Evolutionary conservation across 1,284 basidiomycete species (phyloP).

Genomic region (Cutaneotrichosporon sp.): DNA sequence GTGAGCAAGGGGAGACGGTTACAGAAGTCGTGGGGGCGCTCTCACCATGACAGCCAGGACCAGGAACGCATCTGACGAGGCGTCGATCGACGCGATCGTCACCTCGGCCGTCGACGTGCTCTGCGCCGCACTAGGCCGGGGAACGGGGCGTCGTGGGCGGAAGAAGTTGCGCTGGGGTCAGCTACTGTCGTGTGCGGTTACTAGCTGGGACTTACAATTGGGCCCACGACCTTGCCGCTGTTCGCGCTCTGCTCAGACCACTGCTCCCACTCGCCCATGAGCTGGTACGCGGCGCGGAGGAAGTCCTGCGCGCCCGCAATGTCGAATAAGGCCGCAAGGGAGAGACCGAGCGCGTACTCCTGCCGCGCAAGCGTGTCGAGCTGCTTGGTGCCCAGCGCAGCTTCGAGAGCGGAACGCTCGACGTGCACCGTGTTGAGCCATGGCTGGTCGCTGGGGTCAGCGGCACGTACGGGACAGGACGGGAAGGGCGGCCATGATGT

Average conservation of each 20-base stretch:
- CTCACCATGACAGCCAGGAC: slow-evolving; percentile 26
- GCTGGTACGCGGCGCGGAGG: slow-evolving; percentile 46
- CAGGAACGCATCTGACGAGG: slow-evolving; percentile 24
- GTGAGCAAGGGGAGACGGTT: too few species aligned
- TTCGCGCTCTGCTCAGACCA: slow-evolving; percentile 46
- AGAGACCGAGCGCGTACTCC: slow-evolving; percentile 55
- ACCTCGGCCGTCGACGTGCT: slow-evolving; percentile 26
- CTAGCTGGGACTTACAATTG: slow-evolving; percentile 12
- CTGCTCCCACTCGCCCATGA: slow-evolving; percentile 56
- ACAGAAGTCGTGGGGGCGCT: not conserved
- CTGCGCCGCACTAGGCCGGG: slow-evolving; percentile 17
- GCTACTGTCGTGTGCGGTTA: not conserved
- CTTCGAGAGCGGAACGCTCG: slow-evolving; percentile 39
- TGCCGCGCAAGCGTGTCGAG: slow-evolving; percentile 48
- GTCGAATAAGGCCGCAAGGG: slow-evolving; percentile 54
- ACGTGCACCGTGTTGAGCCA: slow-evolving; percentile 53
- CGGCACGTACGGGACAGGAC: too few species aligned
- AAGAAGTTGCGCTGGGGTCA: slow-evolving; percentile 25
- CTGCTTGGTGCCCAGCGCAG: slow-evolving; percentile 40
- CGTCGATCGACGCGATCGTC: slow-evolving; percentile 24
- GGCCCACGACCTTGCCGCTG: slow-evolving; percentile 41
- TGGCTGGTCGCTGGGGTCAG: slow-evolving; percentile 38
- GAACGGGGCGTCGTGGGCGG: slow-evolving; percentile 21
- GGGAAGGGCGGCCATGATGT: too few species aligned
- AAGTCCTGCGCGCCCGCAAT: slow-evolving; percentile 52